Base-by-base conservation (phyloP, 495 filamentous ascomycete genomes). In the Amniculicola lignicola region DNA sequence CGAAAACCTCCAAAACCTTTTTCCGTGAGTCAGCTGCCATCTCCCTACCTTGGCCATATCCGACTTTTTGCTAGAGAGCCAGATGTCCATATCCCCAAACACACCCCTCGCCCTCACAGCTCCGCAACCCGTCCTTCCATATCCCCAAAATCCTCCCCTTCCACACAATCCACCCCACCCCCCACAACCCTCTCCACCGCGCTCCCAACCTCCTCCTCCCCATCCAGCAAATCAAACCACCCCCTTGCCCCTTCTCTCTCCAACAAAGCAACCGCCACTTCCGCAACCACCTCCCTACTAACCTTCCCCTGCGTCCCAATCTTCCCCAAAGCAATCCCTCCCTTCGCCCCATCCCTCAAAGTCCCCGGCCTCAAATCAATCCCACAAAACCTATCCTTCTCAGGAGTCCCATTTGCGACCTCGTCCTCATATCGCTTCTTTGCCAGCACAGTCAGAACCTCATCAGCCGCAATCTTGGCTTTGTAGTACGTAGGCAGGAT, bases 391-490 rank as follows among this genome's bases (percentile, higher is more conserved):
- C 12, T 51, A 57, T 36, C 53, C 35, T 10, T 57, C 52, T 9
- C 74, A 63, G 51, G 65, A 60, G 57, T 44, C 2, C 51, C 60
- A 16, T 59, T 48, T 44, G 60, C 58, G 12, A 35, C 56, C 37
- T 66, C 55, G 11, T 54, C 49, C 57, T 75, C 74, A 29, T 75
- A 67, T 5, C 69, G 58, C 61, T 66, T 67, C 51, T 75, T 75
- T 15, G 75, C 75, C 42, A 63, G 61, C 6, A 79, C 76, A 51
- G 83, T 85, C 54, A 91, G 72, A 37, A 76, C 82, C 69, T 89
- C 82, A 66, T 95, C 89, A 0, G 87, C 86, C 11, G 81, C 82
- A 2, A 86, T 64, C 69, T 92, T 93, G 42, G 89, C 88, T 46
- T 84, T 74, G 62, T 80, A 83, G 68, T 93, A 93, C 1, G 70